Base-by-base conservation (phyloP, 805 yeast species). In the Wilhelminamyces savonicus region DNA sequence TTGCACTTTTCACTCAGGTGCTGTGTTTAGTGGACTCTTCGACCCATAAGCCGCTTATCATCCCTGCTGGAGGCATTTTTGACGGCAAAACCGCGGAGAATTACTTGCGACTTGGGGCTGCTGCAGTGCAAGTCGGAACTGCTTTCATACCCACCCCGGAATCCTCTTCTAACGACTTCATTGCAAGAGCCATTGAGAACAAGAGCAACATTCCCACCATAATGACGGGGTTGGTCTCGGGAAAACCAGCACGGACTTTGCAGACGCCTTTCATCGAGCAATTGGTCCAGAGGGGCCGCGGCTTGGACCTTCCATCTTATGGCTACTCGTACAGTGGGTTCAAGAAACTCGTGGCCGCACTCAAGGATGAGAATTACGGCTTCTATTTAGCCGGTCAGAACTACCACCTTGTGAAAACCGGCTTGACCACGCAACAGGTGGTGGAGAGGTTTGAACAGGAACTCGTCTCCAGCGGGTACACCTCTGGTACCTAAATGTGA, bases 51-150 rank as follows among this genome's bases (percentile, higher is more conserved):
- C 59, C 63, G 3, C 48, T 45, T 32, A 24, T 68, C 1, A 51
- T 76, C 16, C 71, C 78, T 0, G 67, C 79, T 3, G 82, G 82
- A 12, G 81, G 82, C 0, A 61, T 76, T 11, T 45, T 51, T 36
- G 56, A 56, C 29, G 51, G 59, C 1, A 13, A 27, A 3, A 50
- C 52, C 5, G 51, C 64, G 13, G 42, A 50, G 5, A 40, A 39
- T 2, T 59, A 56, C 18, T 38, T 71, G 7, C 31, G 44, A 0
- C 33, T 39, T 4, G 78, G 79, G 0, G 74, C 76, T 2, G 54
- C 69, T 3, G 76, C 67, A 0, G 78, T 69, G 7, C 79, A 71
- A 32, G n/a, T 75, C 21, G 82, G 82, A 0, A 70, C 81, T 0
- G 59, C 62, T 0, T 71, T 73, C 41, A 49, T 75, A 11, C 48